Base-by-base conservation (phyloP, 306 rosid species). In the Cucurbita ficifolia region DNA sequence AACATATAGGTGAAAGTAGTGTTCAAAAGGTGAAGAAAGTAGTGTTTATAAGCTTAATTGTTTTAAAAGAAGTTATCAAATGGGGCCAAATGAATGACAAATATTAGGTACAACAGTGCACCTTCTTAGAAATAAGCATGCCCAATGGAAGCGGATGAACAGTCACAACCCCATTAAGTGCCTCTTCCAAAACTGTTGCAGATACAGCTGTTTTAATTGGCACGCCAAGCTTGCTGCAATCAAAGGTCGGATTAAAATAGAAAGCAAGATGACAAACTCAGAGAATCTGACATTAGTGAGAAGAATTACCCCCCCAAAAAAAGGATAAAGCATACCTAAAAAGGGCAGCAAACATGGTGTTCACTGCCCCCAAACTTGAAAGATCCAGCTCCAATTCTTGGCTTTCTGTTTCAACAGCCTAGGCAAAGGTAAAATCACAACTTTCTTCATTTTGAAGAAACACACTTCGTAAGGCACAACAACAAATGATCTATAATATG, bases 271-370 rank as follows among this genome's bases (percentile, higher is more conserved):
- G 33, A 51, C 7, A 6, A n/a, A 18, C 24, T 50, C 5, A 38
- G 22, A 52, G 54, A 1, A 52, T 10, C 63, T 38, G 46, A 18
- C 43, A 24, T 42, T 17, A 49, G 24, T 76, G 42, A 72, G 39
- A 38, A 38, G 72, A 53, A 45, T n/a, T 18, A 13, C 16, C 33
- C 29, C 29, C 35, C 45, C n/a, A 60, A 5, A 33, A 64, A 40
- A 17, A 49, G 54, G 59, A 78, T 3, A 24, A 54, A 75, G 62
- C 72, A 58, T 75, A 90, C 98, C 97, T 89, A 80, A 95, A 95
- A 85, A 95, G 92, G 67, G 99, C 99, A n/a, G 96, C 99, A 88
- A 95, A 91, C 92, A 95, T 91, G 74, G 99, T 95, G 84, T 95
- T 91, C 75, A 95, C 96, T 54, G 97, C 92, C 58, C 96, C 96